Evolutionary conservation across 1,284 basidiomycete genomes (phyloP).

Genomic region (Kalmanozyma brasiliensis): DNA sequence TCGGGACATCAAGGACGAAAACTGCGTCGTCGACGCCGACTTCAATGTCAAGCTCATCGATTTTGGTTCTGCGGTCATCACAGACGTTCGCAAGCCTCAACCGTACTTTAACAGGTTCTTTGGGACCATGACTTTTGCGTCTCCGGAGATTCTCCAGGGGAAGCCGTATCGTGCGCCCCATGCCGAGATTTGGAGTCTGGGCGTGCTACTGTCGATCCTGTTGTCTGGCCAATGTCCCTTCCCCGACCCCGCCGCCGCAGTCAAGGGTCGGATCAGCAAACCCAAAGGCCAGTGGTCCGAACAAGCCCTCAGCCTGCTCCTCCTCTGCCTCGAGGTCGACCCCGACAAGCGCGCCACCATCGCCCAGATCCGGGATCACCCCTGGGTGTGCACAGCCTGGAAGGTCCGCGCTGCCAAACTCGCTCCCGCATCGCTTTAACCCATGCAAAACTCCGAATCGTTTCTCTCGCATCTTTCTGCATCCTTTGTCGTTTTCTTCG

Average conservation of each 20-base stretch:
- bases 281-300: constrained; percentile 54
- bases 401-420: constrained; percentile 47
- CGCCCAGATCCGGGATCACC: constrained; percentile 77
- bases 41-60: constrained; percentile 84
- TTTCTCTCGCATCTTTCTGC: constrained; percentile 12
- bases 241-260: constrained; percentile 77
- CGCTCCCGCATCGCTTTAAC: constrained; percentile 1
- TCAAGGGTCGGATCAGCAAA: constrained; percentile 69
- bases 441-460: not conserved
- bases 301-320: constrained; percentile 74
- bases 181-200: constrained; percentile 91
- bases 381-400: constrained; percentile 74
- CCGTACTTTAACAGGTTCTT: constrained; percentile 74
- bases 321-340: constrained; percentile 79
- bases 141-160: constrained; percentile 81
- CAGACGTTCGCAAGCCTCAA: constrained; percentile 75
- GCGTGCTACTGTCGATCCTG: constrained; percentile 85
- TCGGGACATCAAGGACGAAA: constrained; percentile 94
- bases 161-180: constrained; percentile 76
- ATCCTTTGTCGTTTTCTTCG: not conserved
- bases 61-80: constrained; percentile 86
- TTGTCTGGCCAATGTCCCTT: constrained; percentile 87
- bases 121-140: constrained; percentile 65
- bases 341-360: constrained; percentile 77
- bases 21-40: constrained; percentile 78